Evolutionary conservation across 1,284 basidiomycete genomes (phyloP), one percentile per base, ranked within the genome.

Genomic region (Inonotus hispidus): DNA sequence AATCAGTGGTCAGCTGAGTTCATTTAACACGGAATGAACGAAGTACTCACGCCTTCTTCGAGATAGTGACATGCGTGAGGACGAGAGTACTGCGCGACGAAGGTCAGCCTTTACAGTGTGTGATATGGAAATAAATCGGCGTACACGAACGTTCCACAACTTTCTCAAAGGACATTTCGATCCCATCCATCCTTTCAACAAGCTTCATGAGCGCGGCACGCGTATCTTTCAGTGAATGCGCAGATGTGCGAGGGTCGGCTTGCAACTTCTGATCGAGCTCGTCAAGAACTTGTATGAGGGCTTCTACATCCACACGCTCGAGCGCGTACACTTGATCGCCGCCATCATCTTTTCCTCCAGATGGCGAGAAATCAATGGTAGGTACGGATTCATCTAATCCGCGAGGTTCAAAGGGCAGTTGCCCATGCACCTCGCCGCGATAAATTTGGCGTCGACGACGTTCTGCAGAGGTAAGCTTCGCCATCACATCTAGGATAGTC

Each of bases 381-480:
- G 91, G 90, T 1, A 90, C 86, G 1, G 84, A 75, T 64, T 89
- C 88, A 46, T 91, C 88, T 82, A 92, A 82, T 13, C 86, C 87
- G 58, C 78, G 77, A 5, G 85, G 80, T 38, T 89, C 85, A 67
- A 92, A 95, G 0, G 92, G 93, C 3, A 95, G 75, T 66, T 91
- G 87, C 0, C 87, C 87, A 66, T 90, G 82, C 11, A 92, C 80
- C 66, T 93, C 92, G 14, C 87, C 82, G 37, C 88, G 81, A 67
- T 93, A 91, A 21, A 88, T 79, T 69, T 91, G 86, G 1, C 92
- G 82, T 25, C 90, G 82, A 68, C 88, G 90, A 58, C 80, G 79
- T 71, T 95, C 93, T 50, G 77, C 83, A 2, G 85, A 90, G 88
- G 88, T 88, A 37, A 91, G 77, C 67, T 87, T 91, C 1, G 89